Evolutionary conservation across 768 basidiomycete genomes (phyloP).

Genomic region (Lactarius evosmus): DNA sequence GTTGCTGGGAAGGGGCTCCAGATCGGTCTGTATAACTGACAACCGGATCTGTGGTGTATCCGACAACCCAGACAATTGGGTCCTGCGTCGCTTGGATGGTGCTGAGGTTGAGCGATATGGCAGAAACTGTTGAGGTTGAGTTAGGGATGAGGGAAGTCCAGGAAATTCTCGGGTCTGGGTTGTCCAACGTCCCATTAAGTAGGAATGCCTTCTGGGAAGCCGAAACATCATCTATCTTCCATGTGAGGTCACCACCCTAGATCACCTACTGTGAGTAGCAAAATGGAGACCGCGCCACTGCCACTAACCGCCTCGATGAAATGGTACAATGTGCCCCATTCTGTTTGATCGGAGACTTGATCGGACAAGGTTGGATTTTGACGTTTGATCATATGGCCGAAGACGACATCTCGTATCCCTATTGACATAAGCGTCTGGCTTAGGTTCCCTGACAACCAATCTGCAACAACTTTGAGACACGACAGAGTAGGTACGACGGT

Average conservation of each 20-base stretch:
- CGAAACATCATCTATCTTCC: slow-evolving; percentile 14
- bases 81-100: slow-evolving; percentile 23
- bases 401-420: background rate
- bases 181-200: slow-evolving; percentile 22
- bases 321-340: slow-evolving; percentile 27
- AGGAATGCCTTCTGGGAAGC: slow-evolving; percentile 27
- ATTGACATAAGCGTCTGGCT: slow-evolving; percentile 6
- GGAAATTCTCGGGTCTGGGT: background rate
- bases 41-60: slow-evolving; percentile 31
- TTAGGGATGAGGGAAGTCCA: slow-evolving; percentile 22
- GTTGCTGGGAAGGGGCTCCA: slow-evolving; percentile 40
- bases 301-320: slow-evolving; percentile 19
- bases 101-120: slow-evolving; percentile 32
- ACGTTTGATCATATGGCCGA: slow-evolving; percentile 24
- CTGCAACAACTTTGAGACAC: slow-evolving; percentile 7
- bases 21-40: slow-evolving; percentile 35
- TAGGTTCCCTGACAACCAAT: slow-evolving; percentile 30
- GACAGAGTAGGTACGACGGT: background rate
- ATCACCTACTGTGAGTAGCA: background rate
- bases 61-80: slow-evolving; percentile 33
- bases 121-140: slow-evolving; percentile 30
- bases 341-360: slow-evolving; percentile 15
- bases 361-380: slow-evolving; percentile 4
- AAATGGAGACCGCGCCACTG: background rate
- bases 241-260: slow-evolving; percentile 22